These are phyloP conservation scores for Termitomyces sp. DNA, from an alignment of 768 basidiomycete genomes.

Conservation along the genomic window DNA sequence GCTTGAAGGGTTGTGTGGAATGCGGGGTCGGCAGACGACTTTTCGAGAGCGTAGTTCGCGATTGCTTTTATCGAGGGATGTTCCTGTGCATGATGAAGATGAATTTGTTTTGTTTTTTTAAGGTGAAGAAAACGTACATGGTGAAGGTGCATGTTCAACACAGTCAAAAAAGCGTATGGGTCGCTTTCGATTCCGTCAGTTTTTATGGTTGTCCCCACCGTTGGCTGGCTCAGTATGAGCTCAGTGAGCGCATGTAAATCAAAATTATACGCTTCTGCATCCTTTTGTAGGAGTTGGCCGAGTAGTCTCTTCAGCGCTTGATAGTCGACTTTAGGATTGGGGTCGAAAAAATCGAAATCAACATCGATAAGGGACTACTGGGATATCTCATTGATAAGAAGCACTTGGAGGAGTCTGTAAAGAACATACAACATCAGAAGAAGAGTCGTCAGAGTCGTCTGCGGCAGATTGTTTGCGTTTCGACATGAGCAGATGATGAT, in stretches of 20 bases:
- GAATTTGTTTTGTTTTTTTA: background rate
- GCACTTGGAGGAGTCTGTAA: background rate
- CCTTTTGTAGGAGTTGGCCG: conserved; percentile 65
- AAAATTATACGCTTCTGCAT: conserved; percentile 57
- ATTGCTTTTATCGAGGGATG: conserved; percentile 70
- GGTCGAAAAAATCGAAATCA: conserved; percentile 93
- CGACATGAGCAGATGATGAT: conserved; percentile 30
- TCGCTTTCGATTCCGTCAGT: conserved; percentile 88
- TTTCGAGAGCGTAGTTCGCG: conserved; percentile 59
- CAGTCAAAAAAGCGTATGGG: conserved; percentile 81
- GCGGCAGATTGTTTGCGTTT: conserved; percentile 49
- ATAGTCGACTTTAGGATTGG: conserved; percentile 78
- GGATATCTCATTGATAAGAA: background rate
- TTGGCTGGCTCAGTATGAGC: conserved; percentile 69
- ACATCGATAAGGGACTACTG: conserved; percentile 72
- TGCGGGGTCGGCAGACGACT: conserved; percentile 43
- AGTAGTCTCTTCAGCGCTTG: conserved; percentile 78
- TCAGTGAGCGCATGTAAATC: conserved; percentile 74
- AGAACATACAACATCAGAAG: conserved; percentile 25
- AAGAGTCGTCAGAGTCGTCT: conserved; percentile 36
- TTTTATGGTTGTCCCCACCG: conserved; percentile 87
- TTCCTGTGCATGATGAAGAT: conserved; percentile 40
- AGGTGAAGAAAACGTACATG: conserved; percentile 37
- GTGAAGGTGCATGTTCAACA: conserved; percentile 73
- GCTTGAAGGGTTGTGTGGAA: conserved; percentile 52